Conservation (phyloP, 2,329 filamentous ascomycete genomes). For the Triangularia setosa region DNA sequence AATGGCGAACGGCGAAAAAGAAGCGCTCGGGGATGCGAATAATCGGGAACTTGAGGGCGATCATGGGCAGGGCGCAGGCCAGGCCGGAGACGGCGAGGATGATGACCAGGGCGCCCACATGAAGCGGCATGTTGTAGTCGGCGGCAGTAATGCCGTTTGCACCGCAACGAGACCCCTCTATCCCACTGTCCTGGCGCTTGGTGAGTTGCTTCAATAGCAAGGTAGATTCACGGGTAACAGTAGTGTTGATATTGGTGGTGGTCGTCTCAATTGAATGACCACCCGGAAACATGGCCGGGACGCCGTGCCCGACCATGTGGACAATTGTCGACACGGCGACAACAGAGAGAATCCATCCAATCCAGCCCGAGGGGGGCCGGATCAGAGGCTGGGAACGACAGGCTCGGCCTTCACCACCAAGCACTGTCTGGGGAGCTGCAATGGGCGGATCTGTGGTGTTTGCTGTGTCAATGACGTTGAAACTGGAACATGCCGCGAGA, state of each 20-base stretch:
- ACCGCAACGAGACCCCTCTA: conserved; percentile 16
- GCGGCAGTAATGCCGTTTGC: conserved; percentile 27
- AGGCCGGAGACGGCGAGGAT: conserved; percentile 46
- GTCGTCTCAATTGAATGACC: not conserved
- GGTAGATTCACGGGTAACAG: not conserved
- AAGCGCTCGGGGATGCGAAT: conserved; percentile 52
- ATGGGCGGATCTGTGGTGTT: conserved; percentile 20
- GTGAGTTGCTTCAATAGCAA: conserved; percentile 1
- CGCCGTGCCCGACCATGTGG: conserved; percentile 13
- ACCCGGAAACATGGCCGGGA: conserved; percentile 8
- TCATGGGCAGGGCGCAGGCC: conserved; percentile 51
- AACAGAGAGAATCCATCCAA: conserved; percentile 41
- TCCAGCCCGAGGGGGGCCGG: conserved; percentile 36
- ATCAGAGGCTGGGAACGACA: conserved; percentile 31
- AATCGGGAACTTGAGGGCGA: conserved; percentile 48
- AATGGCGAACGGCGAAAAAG: conserved; percentile 60
- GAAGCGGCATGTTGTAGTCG: conserved; percentile 53
- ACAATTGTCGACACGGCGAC: conserved; percentile 29
- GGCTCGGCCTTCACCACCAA: conserved; percentile 41
- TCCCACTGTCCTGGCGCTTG: conserved; percentile 14
- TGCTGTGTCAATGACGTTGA: conserved; percentile 19
- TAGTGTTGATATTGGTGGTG: not conserved
- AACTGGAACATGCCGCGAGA: not conserved
- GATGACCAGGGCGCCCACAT: conserved; percentile 54
- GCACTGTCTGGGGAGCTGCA: conserved; percentile 26